Evolutionary conservation across 495 filamentous ascomycete species (phyloP), one percentile per base, ranked within the genome.

Genomic region (Annulohypoxylon maeteangense): DNA sequence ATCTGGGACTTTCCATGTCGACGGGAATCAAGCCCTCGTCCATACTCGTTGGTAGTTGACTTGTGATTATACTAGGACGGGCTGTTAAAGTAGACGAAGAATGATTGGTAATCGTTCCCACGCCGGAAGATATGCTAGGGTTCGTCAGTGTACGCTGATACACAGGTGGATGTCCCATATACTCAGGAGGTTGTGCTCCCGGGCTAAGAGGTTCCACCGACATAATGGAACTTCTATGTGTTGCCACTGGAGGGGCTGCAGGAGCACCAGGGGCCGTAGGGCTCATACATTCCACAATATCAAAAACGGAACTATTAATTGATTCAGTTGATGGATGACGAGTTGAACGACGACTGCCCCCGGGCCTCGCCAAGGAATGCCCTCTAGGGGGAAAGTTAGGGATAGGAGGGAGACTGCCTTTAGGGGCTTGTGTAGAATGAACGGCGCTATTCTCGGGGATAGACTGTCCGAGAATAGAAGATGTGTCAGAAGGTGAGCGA

Each of bases 11-110:
- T 32, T 77, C 75, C 58, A 67, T 62, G 44, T 78, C 74, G 0
- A 81, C 79, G 10, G 78, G 78, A 27, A 81, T 80, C 38, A 79
- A 61, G 1, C 76, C 79, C 51, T 78, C 72, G 32, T 79, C 78
- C 22, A 78, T 11, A 6, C 51, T 54, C 23, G 48, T 3, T 25
- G 44, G 51, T 5, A 55, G 1, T 16, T 58, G 61, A 5, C 8
- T 36, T 48, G 36, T 36, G 32, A 31, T 45, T 20, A 16, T 14
- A 27, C 11, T 4, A 36, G 51, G 66, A n/a, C 45, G 71, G 11
- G 34, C 58, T 31, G 63, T 64, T 0, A 74, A 50, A 23, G 71
- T 74, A 1, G 71, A 63, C 8, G 62, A 59, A 1, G 71, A 70
- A 36, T 67, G 48, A 57, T 74, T 74, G 3, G 53, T 70, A 29